Evolutionary conservation across 345 rosid species (phyloP).

Genomic region (Cardamine resedifolia): DNA sequence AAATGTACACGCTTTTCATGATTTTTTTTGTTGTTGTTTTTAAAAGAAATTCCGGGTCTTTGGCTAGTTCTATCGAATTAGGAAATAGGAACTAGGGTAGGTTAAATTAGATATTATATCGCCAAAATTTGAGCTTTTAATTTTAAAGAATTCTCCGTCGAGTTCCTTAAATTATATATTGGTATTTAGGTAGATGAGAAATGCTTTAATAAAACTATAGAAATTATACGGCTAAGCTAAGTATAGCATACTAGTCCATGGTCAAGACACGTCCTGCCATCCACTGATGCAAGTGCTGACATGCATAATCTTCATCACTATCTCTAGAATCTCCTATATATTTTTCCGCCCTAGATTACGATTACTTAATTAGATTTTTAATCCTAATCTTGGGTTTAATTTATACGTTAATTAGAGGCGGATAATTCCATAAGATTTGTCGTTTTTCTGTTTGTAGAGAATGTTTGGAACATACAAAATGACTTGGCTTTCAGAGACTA

Average conservation of each 20-base stretch:
- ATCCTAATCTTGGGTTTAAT: slow-evolving; percentile 20
- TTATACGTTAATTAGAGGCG: slow-evolving; percentile 20
- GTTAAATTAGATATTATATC: too few relatives aligned
- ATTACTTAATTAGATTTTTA: neutral
- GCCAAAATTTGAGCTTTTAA: neutral
- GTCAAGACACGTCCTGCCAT: slow-evolving; percentile 37
- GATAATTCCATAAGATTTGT: slow-evolving; percentile 40
- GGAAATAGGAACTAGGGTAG: neutral
- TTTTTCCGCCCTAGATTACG: slow-evolving; percentile 23
- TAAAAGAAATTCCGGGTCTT: neutral
- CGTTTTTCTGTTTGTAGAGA: slow-evolving; percentile 49
- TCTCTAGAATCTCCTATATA: slow-evolving; percentile 41
- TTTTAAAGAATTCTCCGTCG: neutral
- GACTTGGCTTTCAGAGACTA: slow-evolving; percentile 32
- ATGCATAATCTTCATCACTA: slow-evolving; percentile 37
- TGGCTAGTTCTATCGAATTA: neutral
- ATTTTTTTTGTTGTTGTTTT: neutral
- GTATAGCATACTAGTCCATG: slow-evolving; percentile 18
- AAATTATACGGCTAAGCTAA: slow-evolving; percentile 23
- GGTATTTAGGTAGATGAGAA: slow-evolving; percentile 26
- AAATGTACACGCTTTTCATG: neutral
- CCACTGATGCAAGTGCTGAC: slow-evolving; percentile 41
- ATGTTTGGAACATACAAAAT: slow-evolving; percentile 46
- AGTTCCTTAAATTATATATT: neutral
- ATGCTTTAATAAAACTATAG: slow-evolving; percentile 20